Evolutionary conservation across 768 basidiomycete genomes (phyloP).

Genomic region (Plicaturopsis crispa): DNA sequence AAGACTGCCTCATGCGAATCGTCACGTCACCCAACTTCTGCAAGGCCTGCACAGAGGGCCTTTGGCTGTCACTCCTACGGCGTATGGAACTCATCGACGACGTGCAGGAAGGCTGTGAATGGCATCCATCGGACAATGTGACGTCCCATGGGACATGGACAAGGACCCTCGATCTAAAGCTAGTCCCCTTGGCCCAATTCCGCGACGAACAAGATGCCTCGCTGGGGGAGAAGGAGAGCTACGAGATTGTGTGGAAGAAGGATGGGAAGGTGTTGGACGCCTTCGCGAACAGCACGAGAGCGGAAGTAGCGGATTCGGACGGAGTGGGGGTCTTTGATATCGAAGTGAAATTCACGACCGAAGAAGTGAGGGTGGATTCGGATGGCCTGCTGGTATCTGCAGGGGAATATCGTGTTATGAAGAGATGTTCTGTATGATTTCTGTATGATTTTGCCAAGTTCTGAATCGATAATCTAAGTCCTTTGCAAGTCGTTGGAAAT

Average conservation of each 20-base stretch:
- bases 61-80: conserved; percentile 61
- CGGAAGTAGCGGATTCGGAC: conserved; percentile 29
- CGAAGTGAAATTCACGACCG: conserved; percentile 42
- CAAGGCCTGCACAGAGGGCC: conserved; percentile 63
- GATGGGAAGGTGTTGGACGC: conserved; percentile 34
- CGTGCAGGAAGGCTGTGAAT: conserved; percentile 32
- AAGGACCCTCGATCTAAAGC: conserved; percentile 35
- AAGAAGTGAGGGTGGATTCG: conserved; percentile 47
- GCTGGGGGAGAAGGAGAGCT: conserved; percentile 34
- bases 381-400: conserved; percentile 18
- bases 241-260: conserved; percentile 49
- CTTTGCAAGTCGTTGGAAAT: too few species aligned
- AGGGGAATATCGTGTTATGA: conserved; percentile 1
- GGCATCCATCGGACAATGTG: not conserved
- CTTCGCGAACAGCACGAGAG: conserved; percentile 42
- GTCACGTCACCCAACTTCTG: conserved; percentile 69
- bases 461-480: too few species aligned
- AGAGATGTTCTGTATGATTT: too few species aligned
- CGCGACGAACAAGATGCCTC: conserved; percentile 23
- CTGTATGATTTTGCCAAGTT: too few species aligned
- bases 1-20: conserved; percentile 76
- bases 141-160: conserved; percentile 8
- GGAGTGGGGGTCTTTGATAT: conserved; percentile 36
- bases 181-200: conserved; percentile 59
- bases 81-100: conserved; percentile 57